Conservation (phyloP, 345 rosid genomes). For the Lepidium didymum region DNA sequence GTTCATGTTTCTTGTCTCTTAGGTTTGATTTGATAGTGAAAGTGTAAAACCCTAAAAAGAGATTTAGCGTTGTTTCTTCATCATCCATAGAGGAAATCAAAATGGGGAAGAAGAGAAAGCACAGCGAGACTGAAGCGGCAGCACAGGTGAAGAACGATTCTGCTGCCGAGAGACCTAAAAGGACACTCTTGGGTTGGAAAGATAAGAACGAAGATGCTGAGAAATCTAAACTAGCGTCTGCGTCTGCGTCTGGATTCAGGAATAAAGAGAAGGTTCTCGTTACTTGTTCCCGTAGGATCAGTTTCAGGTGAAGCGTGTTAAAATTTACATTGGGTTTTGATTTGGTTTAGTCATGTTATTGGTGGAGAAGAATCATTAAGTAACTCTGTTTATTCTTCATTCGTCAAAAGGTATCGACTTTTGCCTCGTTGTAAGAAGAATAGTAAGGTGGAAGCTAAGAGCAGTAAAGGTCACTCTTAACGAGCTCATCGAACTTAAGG, state of each 20-base stretch:
- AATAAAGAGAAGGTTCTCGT: constrained; percentile 93
- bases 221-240: not conserved
- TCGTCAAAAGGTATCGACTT: constrained; percentile 25
- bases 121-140: constrained; percentile 43
- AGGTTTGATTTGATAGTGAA: constrained; percentile 8
- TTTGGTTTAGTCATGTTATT: not conserved
- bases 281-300: constrained; percentile 91
- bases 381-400: not conserved
- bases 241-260: constrained; percentile 42
- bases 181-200: constrained; percentile 85
- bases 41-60: constrained; percentile 17
- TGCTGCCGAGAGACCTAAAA: constrained; percentile 57
- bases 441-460: constrained; percentile 77
- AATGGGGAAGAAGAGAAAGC: constrained; percentile 88
- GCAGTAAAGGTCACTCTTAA: constrained; percentile 77
- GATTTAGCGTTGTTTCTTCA: not conserved
- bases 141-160: constrained; percentile 41
- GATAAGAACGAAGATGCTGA: constrained; percentile 38
- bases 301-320: constrained; percentile 49
- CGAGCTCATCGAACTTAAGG: constrained; percentile 84
- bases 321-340: not conserved
- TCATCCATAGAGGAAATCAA: not conserved
- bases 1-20: constrained; percentile 14
- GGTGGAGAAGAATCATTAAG: not conserved
- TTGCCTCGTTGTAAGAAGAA: constrained; percentile 95